Evolutionary conservation across 2,329 filamentous ascomycete species (phyloP).

Genomic region (Beauveria medogensis): DNA sequence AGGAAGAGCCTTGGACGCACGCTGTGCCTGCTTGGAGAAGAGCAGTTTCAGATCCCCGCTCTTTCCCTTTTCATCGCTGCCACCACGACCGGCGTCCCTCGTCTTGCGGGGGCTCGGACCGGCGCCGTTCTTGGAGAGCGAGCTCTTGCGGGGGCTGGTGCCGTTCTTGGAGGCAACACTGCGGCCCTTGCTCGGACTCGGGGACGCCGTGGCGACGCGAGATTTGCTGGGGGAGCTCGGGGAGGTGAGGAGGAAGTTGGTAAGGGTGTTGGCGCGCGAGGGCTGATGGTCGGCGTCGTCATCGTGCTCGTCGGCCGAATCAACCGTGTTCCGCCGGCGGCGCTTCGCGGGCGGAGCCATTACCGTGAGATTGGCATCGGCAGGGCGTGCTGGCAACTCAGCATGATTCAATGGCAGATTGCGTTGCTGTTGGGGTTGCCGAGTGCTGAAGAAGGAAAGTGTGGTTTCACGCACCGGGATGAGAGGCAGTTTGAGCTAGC

Average conservation of each 20-base stretch:
- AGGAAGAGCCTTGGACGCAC: constrained; percentile 25
- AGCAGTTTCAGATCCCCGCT: constrained; percentile 50
- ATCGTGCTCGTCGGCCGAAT: constrained; percentile 42
- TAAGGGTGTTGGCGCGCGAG: constrained; percentile 37
- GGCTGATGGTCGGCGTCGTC: constrained; percentile 21
- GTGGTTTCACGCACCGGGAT: not conserved
- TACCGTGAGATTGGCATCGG: constrained; percentile 25
- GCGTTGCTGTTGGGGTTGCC: not conserved
- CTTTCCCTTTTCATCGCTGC: constrained; percentile 40
- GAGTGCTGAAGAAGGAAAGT: not conserved
- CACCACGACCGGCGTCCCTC: constrained; percentile 29
- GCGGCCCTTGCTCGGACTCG: constrained; percentile 32
- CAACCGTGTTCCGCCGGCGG: constrained; percentile 48
- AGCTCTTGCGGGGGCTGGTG: constrained; percentile 19
- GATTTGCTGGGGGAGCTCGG: constrained; percentile 33
- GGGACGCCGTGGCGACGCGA: constrained; percentile 27
- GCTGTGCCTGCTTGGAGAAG: constrained; percentile 54
- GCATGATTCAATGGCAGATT: constrained; percentile 6
- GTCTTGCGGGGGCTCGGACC: constrained; percentile 32
- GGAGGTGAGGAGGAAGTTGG: constrained; percentile 46
- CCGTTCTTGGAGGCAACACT: constrained; percentile 13
- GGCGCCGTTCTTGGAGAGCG: constrained; percentile 21
- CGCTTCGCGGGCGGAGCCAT: constrained; percentile 54
- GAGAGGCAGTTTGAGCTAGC: not conserved
- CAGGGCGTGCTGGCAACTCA: constrained; percentile 17